Percentiles rank a stretch among this genome's conserved stretches.
Evolutionary conservation across 805 yeast genomes (phyloP).

Genomic region (Yamadazyma insecticola): DNA sequence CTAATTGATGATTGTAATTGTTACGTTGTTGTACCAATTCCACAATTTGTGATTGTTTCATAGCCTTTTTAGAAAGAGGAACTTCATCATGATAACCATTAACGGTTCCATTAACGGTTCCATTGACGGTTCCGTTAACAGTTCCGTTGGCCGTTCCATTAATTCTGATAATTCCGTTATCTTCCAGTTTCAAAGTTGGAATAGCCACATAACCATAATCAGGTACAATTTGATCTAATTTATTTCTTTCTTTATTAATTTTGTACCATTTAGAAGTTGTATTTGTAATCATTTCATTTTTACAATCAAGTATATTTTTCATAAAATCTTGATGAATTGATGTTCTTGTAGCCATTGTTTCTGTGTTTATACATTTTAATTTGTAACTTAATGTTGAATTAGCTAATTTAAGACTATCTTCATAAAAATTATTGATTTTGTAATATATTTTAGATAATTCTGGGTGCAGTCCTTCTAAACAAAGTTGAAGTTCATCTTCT

Average conservation of each 20-base stretch:
- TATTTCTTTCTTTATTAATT: slow-evolving; percentile 82
- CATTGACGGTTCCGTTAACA: not conserved
- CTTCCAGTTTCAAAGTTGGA: slow-evolving; percentile 21
- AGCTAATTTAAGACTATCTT: slow-evolving; percentile 53
- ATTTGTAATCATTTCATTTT: slow-evolving; percentile 57
- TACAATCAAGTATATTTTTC: slow-evolving; percentile 62
- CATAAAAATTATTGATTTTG: slow-evolving; percentile 69
- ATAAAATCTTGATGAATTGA: slow-evolving; percentile 79
- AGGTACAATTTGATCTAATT: slow-evolving; percentile 63
- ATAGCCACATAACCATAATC: slow-evolving; percentile 45
- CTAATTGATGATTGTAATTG: slow-evolving; percentile 62
- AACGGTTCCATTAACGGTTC: not conserved
- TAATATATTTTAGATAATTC: slow-evolving; percentile 70
- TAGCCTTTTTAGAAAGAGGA: slow-evolving; percentile 25
- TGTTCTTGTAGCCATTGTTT: slow-evolving; percentile 74
- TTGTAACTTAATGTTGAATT: slow-evolving; percentile 50
- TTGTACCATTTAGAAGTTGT: slow-evolving; percentile 90
- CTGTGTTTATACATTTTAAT: slow-evolving; percentile 70
- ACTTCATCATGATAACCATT: not conserved
- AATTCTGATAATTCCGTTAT: slow-evolving; percentile 3
- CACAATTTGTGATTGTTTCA: slow-evolving; percentile 31
- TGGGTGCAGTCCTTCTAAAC: slow-evolving; percentile 88
- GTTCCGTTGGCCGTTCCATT: not conserved
- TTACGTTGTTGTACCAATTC: slow-evolving; percentile 62
- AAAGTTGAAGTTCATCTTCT: slow-evolving; percentile 80